Base-by-base conservation (phyloP, 2,329 filamentous ascomycete species). In the Plenodomus tracheiphilus region DNA sequence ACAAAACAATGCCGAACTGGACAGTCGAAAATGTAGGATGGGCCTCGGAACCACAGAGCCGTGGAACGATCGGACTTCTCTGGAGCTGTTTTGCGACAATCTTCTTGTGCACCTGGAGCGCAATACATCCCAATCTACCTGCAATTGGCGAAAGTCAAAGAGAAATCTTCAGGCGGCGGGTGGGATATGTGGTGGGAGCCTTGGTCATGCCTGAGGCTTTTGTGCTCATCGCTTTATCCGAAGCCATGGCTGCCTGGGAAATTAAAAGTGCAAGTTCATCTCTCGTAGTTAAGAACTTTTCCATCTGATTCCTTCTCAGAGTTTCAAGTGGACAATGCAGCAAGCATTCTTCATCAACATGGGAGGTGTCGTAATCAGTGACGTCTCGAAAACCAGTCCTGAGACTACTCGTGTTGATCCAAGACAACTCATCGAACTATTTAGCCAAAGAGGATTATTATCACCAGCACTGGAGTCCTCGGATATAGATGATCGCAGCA, bases 31-130 rank as follows among this genome's bases (percentile, higher is more conserved):
- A 19, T 2, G 44, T 56, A 6, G 41, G 53, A n/a, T 64, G 60
- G 55, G 41, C 47, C 8, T 17, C 55, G 6, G 53, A 59, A 20
- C 57, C 62, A 2, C 15, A 43, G 13, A 47, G 59, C 8, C 61
- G 70, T 3, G 69, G 68, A 1, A 71, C 68, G 8, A 55, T 62
- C 13, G 64, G 69, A 28, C 64, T 73, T 8, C 36, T 72, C 4
- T 71, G 57, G 62, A 63, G 47, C n/a, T 74, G 59, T 43, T 42
- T 71, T 36, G 54, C 59, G 5, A 69, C 68, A 0, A 59, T 65
- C 17, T 66, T 71, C 41, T 41, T 72, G 8, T 69, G 68, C 53
- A 67, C 62, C 1, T 73, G 61, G 51, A 68, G 60, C 13, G 51
- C 60, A 4, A 53, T 70, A 9, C 64, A 66, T 51, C 58, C 66